Percentiles rank a stretch among this genome's conserved stretches.
Conservation (phyloP, 768 basidiomycete genomes). For the Leccinellum albellum region DNA sequence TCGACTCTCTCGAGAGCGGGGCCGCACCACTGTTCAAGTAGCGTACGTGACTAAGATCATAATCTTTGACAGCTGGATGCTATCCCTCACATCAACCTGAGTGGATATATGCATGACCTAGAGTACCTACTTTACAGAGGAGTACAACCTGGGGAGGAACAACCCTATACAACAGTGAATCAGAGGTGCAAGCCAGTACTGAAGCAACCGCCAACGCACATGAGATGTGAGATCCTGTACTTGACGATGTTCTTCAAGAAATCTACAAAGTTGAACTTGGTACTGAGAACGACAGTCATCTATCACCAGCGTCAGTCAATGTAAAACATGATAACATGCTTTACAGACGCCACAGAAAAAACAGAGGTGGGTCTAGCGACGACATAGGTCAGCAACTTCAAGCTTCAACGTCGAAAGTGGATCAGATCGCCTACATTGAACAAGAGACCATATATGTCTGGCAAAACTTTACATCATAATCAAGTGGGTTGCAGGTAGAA, state of each 20-base stretch:
- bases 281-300: conserved; percentile 48
- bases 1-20: conserved; percentile 52
- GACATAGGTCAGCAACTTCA: conserved; percentile 16
- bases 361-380: conserved; percentile 51
- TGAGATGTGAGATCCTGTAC: conserved; percentile 45
- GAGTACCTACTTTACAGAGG: conserved; percentile 44
- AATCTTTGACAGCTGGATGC: conserved; percentile 39
- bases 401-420: not conserved
- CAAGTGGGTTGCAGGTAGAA: not conserved
- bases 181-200: not conserved
- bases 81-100: conserved; percentile 9
- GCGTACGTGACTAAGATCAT: conserved; percentile 38
- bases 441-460: conserved; percentile 67
- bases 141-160: conserved; percentile 49
- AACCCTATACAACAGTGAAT: conserved; percentile 24
- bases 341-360: conserved; percentile 53
- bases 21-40: conserved; percentile 50
- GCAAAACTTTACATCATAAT: not conserved
- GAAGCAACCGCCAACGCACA: conserved; percentile 21
- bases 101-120: not conserved
- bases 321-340: not conserved
- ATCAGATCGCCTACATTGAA: conserved; percentile 42
- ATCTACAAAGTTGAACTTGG: conserved; percentile 42
- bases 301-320: conserved; percentile 21
- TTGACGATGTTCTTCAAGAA: conserved; percentile 45